phyloP scores from a whole-genome alignment of 2,329 filamentous ascomycete genomes.

The Beauveria pseudobassiana region DNA sequence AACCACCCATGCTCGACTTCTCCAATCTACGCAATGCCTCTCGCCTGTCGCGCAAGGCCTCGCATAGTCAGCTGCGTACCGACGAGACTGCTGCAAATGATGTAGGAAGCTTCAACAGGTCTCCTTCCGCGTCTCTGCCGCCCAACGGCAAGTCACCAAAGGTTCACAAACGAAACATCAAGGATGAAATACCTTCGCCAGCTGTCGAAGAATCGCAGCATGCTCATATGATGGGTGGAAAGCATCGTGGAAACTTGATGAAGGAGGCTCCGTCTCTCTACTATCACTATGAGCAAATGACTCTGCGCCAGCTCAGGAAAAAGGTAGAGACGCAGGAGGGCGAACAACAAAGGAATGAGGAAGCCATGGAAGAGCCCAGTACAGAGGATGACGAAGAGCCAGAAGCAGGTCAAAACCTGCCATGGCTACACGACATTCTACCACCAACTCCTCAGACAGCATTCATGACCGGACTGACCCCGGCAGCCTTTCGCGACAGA shows the following conservation, averaged over 20 bases:
- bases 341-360: slow-evolving; percentile 13
- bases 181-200: slow-evolving; percentile 26
- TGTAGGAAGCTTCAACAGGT: slow-evolving; percentile 30
- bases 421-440: slow-evolving; percentile 1
- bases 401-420: slow-evolving; percentile 7
- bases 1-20: slow-evolving; percentile 43
- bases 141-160: slow-evolving; percentile 20
- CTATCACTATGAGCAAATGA: slow-evolving; percentile 51
- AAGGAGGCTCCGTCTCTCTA: slow-evolving; percentile 44
- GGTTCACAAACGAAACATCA: slow-evolving; percentile 28
- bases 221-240: slow-evolving; percentile 20
- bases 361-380: background rate
- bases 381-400: slow-evolving; percentile 9
- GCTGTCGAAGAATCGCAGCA: slow-evolving; percentile 16
- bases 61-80: slow-evolving; percentile 24
- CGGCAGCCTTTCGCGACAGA: background rate
- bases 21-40: slow-evolving; percentile 33
- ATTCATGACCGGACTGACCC: background rate
- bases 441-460: background rate
- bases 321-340: slow-evolving; percentile 19
- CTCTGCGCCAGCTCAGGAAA: slow-evolving; percentile 36
- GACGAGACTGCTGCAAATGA: slow-evolving; percentile 25
- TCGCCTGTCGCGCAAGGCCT: slow-evolving; percentile 22
- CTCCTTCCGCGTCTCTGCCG: slow-evolving; percentile 36
- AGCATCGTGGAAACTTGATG: slow-evolving; percentile 20